phyloP scores from a whole-genome alignment of 1,284 basidiomycete species.

The Erythrobasidium hasegawianum region DNA sequence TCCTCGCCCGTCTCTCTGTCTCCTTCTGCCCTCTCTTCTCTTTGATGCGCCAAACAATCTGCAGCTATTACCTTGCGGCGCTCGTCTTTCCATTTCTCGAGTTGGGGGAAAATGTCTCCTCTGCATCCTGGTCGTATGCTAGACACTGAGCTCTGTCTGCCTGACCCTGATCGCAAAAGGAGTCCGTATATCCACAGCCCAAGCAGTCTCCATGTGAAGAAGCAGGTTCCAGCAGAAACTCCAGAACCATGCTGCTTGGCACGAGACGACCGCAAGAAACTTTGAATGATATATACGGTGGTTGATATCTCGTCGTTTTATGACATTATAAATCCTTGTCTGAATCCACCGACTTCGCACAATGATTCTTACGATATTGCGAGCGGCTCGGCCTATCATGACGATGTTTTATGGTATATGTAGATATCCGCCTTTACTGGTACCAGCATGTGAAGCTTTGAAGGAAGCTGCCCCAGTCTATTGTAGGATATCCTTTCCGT shows the following conservation, averaged over 20 bases:
- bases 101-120: conserved; percentile 1
- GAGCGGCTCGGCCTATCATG: conserved; percentile 5
- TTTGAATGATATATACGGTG: too few species aligned
- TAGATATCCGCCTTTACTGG: conserved; percentile 3
- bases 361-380: background rate
- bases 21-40: background rate
- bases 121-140: conserved; percentile 25
- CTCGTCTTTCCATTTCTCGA: background rate
- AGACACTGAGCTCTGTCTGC: conserved; percentile 9
- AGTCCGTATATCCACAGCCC: background rate
- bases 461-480: background rate
- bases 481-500: background rate
- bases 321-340: background rate
- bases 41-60: background rate
- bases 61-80: background rate
- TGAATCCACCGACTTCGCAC: conserved; percentile 6
- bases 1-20: background rate
- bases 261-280: too few species aligned
- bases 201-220: too few species aligned
- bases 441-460: background rate
- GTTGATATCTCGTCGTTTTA: conserved; percentile 4
- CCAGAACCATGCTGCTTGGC: too few species aligned
- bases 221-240: too few species aligned
- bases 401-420: background rate
- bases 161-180: conserved; percentile 24